Percentiles rank a stretch among this genome's conserved stretches.
Evolutionary conservation across 257 asterid genomes (phyloP).

Genomic region (Coffea canephora): DNA sequence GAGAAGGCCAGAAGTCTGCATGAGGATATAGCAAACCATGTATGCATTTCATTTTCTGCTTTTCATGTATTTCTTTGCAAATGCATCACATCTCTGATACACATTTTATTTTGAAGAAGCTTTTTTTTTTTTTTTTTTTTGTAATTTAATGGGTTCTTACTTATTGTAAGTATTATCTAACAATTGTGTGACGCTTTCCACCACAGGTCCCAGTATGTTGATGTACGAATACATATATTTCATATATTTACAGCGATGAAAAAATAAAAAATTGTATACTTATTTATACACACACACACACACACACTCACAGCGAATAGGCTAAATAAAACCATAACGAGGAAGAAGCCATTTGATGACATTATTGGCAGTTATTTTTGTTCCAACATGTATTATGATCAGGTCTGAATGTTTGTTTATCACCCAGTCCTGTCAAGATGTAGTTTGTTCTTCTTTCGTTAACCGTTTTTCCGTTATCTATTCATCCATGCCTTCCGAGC

Average conservation of each 20-base stretch:
- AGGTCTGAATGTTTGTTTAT: neutral
- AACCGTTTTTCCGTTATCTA: neutral
- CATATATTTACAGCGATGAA: neutral
- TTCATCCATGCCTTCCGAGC: constrained; percentile 18
- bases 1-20: constrained; percentile 69
- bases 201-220: neutral
- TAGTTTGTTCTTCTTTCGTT: neutral
- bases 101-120: neutral
- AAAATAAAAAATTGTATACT: too few species aligned
- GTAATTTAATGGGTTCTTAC: too few species aligned
- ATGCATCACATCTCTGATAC: neutral
- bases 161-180: neutral
- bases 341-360: neutral
- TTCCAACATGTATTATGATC: neutral
- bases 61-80: neutral
- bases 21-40: constrained; percentile 68
- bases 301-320: neutral
- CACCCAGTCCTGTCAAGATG: neutral
- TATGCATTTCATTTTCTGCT: constrained; percentile 27
- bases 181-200: neutral
- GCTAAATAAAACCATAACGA: neutral
- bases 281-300: too few species aligned
- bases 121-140: neutral
- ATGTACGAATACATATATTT: neutral
- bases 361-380: neutral